Conservation (phyloP, 208 protist species). For the Wallacemonas sp. region DNA sequence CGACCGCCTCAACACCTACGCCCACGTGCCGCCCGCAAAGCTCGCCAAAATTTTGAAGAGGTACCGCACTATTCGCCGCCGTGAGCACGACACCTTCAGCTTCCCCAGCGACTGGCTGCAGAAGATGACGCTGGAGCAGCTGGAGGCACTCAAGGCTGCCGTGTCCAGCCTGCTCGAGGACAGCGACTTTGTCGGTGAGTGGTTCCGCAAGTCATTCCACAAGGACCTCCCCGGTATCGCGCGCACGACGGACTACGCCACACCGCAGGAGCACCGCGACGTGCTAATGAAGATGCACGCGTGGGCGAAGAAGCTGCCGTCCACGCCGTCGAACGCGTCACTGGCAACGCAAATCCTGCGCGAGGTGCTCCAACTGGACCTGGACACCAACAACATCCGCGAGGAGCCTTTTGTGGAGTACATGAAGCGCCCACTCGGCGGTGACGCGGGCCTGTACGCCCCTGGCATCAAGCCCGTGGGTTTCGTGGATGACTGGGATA, state of each 20-base stretch:
- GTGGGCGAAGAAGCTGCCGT: slow-evolving; percentile 1
- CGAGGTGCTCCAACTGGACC: slow-evolving; percentile 12
- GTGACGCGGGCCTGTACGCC: not conserved
- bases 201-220: slow-evolving; percentile 13
- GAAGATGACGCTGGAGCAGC: slow-evolving; percentile 19
- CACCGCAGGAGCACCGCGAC: not conserved
- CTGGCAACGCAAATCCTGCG: slow-evolving; percentile 15
- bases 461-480: not conserved
- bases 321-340: not conserved
- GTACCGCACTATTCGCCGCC: not conserved
- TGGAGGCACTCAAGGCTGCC: slow-evolving; percentile 7
- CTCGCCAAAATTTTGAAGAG: not conserved
- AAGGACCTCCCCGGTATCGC: not conserved
- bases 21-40: not conserved
- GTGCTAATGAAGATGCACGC: slow-evolving; percentile 12
- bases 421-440: slow-evolving; percentile 2
- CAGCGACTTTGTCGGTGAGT: not conserved
- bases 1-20: not conserved
- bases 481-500: not conserved
- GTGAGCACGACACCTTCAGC: not conserved
- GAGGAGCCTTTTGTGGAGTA: slow-evolving; percentile 10
- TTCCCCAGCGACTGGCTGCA: not conserved
- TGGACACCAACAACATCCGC: slow-evolving; percentile 8
- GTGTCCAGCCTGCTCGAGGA: not conserved
- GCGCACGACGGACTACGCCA: not conserved